phyloP scores from a whole-genome alignment of 2,329 filamentous ascomycete genomes.

The Ambrosiella cleistominuta region DNA sequence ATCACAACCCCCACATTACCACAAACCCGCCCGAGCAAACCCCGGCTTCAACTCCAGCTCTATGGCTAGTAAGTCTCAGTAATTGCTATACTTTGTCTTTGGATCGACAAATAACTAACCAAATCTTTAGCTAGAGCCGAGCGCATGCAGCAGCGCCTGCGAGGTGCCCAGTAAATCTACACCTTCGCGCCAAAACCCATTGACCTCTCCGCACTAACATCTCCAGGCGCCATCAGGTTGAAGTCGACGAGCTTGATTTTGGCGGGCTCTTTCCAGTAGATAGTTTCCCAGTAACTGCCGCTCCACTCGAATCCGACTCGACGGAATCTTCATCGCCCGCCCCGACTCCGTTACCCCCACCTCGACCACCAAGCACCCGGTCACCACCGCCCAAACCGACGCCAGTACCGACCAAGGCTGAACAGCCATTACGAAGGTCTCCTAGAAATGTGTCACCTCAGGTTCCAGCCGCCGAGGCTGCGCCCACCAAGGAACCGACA shows the following conservation, averaged over 20 bases:
- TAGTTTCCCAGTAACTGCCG: constrained; percentile 1
- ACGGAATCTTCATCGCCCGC: constrained; percentile 1
- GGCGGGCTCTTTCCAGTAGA: constrained; percentile 11
- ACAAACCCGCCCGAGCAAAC: neutral
- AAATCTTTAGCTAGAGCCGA: constrained; percentile 29
- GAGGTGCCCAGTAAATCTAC: constrained; percentile 40
- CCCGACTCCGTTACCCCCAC: neutral
- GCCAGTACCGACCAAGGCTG: neutral
- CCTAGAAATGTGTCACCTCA: neutral
- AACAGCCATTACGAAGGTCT: neutral
- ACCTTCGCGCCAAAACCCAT: constrained; percentile 1
- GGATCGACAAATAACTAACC: neutral
- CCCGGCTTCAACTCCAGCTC: neutral
- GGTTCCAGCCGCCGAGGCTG: neutral
- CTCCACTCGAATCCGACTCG: neutral
- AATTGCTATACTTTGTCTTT: neutral
- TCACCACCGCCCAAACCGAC: neutral
- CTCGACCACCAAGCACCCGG: neutral
- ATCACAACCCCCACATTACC: neutral
- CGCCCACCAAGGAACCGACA: neutral
- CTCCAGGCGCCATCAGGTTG: constrained; percentile 35
- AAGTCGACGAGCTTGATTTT: constrained; percentile 36
- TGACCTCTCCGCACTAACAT: neutral
- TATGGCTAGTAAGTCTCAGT: constrained; percentile 8
- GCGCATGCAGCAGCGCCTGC: constrained; percentile 46